Base-by-base conservation (phyloP, 2,329 filamentous ascomycete genomes). In the Pseudogymnoascus sp. region DNA sequence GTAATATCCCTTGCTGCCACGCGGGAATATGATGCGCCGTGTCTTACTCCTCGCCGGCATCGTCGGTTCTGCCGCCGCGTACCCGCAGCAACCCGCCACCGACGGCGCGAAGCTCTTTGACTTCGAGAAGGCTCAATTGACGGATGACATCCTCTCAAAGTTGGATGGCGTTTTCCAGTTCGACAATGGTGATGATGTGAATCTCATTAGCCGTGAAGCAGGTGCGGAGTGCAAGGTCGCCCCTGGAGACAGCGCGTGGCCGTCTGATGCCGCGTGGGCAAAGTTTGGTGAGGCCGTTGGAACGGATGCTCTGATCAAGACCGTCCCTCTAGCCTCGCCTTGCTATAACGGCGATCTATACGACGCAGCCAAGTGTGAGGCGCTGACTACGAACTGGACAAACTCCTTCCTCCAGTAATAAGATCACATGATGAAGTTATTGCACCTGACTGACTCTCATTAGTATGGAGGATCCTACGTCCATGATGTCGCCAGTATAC, bases 401-500 rank as follows among this genome's bases (percentile, higher is more conserved):
- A 73, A 69, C 64, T 72, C 72, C 63, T 73, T 75, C 19, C 75
- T 76, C 64, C 76, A 79, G 71, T 69, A 69, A 66, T 63, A 14
- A 68, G 16, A 13, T 33, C 31, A 31, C 50, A 33, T 42, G 59
- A 61, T 24, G 13, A 2, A 42, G 7, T 5, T 2, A 14, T n/a
- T 19, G 33, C n/a, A 13, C 50, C 6, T 50, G 35, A 74, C 66
- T 75, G 73, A 59, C 65, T 76, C 65, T 74, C 74, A 56, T 67
- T 70, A 70, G 70, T 72, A 69, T 75, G 71, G 71, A 70, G 77
- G 65, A 68, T 62, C 67, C 65, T 75, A 80, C 62, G 79, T 75
- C 69, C 74, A 76, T 66, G 80, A 82, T 70, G 79, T 78, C 71
- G 76, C 79, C 29, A 80, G 79, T 69, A 71, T 82, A 59, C 79